Base-by-base conservation (phyloP, 78 protist species). In the Dictyostelium citrinum region DNA sequence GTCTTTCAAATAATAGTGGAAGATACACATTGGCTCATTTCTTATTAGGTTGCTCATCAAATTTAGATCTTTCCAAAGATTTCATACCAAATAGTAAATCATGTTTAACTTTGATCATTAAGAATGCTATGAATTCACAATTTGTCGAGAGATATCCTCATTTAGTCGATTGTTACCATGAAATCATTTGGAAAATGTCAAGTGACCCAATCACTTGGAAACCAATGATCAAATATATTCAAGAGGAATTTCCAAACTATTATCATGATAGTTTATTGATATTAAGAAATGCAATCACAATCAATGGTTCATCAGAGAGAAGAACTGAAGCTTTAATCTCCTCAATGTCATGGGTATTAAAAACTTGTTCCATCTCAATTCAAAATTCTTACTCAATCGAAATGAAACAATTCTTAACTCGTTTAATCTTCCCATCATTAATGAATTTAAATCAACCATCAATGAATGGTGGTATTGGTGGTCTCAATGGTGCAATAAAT, bases 1-100 rank as follows among this genome's bases (percentile, higher is more conserved):
- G 93, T 88, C 45, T 88, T 10, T 29, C 70, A 24, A 45, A 43
- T 9, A n/a, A 20, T 1, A 43, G 39, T 17, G 67, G 33, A 2
- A 29, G 55, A 17, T 88, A 88, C 14, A 88, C 93, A 27, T 43
- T 88, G 33, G 93, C 81, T 3, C 93, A 88, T 45, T 88, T 88
- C 49, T 17, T 88, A 39, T 51, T 88, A 7, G 93, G 93, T 20
- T 88, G 93, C 49, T 76, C 85, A 11, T 67, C 81, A 2, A 68
- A 31, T 29, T 77, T 55, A 9, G 85, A 88, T 24, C 81, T 88
- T 2, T 78, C 84, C 2, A 27, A 33, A 0, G 81, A 78, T 33
- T 88, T 88, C 71, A 46, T 27, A 39, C 8, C 37, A 12, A 76
- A 88, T 58, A 27, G 84, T 12, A 81, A 72, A 16, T 67, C 75